Evolutionary conservation across 257 asterid genomes (phyloP).

Genomic region (Echium plantagineum): DNA sequence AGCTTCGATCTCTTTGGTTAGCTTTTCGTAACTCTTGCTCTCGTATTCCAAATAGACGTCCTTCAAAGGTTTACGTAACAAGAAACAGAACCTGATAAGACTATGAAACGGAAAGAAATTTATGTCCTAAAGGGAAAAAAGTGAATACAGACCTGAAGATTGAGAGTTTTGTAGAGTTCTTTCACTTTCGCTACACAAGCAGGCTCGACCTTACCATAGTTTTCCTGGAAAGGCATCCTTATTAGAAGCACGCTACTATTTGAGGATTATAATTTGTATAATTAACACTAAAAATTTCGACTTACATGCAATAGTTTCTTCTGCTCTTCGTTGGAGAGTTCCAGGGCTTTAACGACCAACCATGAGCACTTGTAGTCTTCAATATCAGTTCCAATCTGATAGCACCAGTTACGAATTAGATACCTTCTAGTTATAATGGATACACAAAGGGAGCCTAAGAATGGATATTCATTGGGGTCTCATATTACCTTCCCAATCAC

Average conservation of each 20-base stretch:
- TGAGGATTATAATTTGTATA: background rate
- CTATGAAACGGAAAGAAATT: background rate
- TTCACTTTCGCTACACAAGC: slow-evolving; percentile 25
- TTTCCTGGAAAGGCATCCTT: slow-evolving; percentile 20
- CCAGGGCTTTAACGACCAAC: slow-evolving; percentile 31
- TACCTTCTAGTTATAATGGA: background rate
- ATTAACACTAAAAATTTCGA: background rate
- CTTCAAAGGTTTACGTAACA: slow-evolving; percentile 7
- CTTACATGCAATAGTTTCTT: slow-evolving; percentile 23
- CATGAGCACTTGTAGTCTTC: slow-evolving; percentile 38
- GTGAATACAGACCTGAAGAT: slow-evolving; percentile 19
- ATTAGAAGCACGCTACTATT: background rate
- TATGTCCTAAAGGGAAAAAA: background rate
- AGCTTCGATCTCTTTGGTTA: slow-evolving; percentile 18
- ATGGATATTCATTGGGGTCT: background rate
- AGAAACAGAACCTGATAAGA: background rate
- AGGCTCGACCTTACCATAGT: slow-evolving; percentile 31
- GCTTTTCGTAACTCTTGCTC: slow-evolving; percentile 23
- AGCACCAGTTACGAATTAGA: slow-evolving; percentile 6
- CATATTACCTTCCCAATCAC: slow-evolving; percentile 31
- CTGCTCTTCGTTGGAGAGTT: slow-evolving; percentile 22
- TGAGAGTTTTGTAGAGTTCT: slow-evolving; percentile 25
- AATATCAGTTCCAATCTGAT: slow-evolving; percentile 35
- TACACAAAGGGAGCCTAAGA: too few species aligned
- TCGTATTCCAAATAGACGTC: slow-evolving; percentile 24